Evolutionary conservation across 371 early-diverging fungal genomes (phyloP).

Genomic region (Syncephalastrum monosporum): DNA sequence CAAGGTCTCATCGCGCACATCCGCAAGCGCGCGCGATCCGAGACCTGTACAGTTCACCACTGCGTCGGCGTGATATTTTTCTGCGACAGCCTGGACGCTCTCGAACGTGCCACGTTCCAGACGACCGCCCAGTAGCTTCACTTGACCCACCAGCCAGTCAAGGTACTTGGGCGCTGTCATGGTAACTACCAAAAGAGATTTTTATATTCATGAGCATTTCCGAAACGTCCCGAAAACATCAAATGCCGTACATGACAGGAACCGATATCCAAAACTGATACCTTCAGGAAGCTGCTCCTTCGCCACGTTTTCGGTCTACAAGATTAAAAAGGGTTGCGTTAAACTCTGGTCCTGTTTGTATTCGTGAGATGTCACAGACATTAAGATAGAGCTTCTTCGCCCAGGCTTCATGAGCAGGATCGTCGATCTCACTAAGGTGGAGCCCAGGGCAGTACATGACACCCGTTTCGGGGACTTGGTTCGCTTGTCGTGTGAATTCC

Average conservation of each 20-base stretch:
- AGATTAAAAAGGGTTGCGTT: too few relatives aligned
- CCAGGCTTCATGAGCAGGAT: conserved; percentile 23
- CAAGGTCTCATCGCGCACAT: conserved; percentile 62
- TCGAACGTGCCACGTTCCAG: conserved; percentile 40
- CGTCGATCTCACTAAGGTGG: conserved; percentile 17
- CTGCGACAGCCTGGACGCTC: conserved; percentile 51
- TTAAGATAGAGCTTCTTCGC: conserved; percentile 4
- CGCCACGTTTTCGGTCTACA: conserved; percentile 21
- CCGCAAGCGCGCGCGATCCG: conserved; percentile 59
- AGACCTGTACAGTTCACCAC: conserved; percentile 79
- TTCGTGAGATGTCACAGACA: too few relatives aligned
- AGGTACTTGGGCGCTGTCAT: conserved; percentile 55
- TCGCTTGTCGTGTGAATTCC: conserved; percentile 27
- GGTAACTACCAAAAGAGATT: conserved; percentile 17
- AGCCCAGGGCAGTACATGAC: conserved; percentile 29
- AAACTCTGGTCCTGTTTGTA: too few relatives aligned
- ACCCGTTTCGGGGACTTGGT: conserved; percentile 27
- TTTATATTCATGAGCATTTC: too few relatives aligned
- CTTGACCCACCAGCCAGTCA: conserved; percentile 55
- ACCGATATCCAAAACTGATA: conserved; percentile 25
- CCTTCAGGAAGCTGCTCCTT: conserved; percentile 19
- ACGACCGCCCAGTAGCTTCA: conserved; percentile 53
- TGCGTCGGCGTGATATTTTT: conserved; percentile 35
- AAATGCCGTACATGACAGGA: conserved; percentile 26
- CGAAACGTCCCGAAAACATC: neutral